Base-by-base conservation (phyloP, 73 alveolate genomes). In the Durusdinium trenchii region DNA sequence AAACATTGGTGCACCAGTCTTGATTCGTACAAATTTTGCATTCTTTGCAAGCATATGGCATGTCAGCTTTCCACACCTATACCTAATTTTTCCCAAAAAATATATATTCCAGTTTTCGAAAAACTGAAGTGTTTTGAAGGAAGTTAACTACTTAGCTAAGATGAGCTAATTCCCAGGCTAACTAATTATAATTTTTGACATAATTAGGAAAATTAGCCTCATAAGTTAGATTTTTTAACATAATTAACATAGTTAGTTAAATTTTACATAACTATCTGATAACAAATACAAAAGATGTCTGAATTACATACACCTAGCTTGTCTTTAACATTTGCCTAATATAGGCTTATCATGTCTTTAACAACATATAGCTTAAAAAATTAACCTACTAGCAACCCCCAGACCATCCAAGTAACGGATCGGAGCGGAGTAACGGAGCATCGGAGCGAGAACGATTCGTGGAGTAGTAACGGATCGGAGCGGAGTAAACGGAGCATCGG, bases 311-410 rank as follows among this genome's bases (percentile, higher is more conserved):
- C 50, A 38, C 10, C 54, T 73, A 73, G 51, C 73, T 60, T 60
- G 18, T 60, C n/a, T 2, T 32, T 60, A 60, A 60, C 73, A 60
- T 60, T 23, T 60, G 18, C 30, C 30, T 60, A 60, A 1, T 32
- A 60, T 60, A 60, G 73, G n/a, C 30, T 60, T 60, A 60, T 60
- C 73, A 60, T 60, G 73, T 60, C 73, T 2, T 60, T 60, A 60
- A 60, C 73, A 60, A 60, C 18, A 32, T 60, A 60, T 2, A 23
- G 73, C 73, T 60, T 60, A 60, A 60, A 2, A 60, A 23, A 23
- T 60, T 73, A 73, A 73, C 84, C 84, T 73, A 36, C 84, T 73
- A 73, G 84, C 84, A 73, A 73, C 50, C 50, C 84, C 84, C 52
- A 73, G 84, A 73, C 40, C 84, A 73, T 73, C 84, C 51, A 73